phyloP scores from a whole-genome alignment of 148 eudicot species.

The Nepenthes gracilis region DNA sequence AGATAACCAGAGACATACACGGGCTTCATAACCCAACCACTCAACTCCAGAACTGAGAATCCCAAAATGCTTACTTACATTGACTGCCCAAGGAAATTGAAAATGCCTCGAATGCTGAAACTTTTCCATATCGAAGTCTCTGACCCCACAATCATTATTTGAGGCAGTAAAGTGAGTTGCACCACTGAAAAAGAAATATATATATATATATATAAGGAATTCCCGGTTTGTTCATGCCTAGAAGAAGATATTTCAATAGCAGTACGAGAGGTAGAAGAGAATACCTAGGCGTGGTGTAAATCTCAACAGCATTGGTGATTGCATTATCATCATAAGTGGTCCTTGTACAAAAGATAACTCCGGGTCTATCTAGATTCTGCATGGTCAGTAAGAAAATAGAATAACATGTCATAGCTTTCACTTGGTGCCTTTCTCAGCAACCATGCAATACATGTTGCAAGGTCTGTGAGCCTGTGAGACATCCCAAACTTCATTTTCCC shows the following conservation, averaged over 20 bases:
- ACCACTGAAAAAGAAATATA: constrained; percentile 31
- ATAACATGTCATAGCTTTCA: not conserved
- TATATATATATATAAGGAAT: not conserved
- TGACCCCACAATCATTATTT: constrained; percentile 74
- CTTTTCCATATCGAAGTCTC: constrained; percentile 78
- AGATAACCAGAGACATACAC: no score
- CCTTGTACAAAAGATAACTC: constrained; percentile 67
- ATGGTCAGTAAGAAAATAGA: constrained; percentile 5
- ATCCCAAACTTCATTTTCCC: no score
- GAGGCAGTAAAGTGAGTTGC: constrained; percentile 74
- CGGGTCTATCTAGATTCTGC: constrained; percentile 69
- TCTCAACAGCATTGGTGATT: constrained; percentile 74
- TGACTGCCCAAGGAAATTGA: constrained; percentile 73
- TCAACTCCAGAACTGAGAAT: no score
- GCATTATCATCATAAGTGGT: constrained; percentile 86
- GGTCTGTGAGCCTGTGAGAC: not conserved
- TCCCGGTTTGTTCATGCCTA: not conserved
- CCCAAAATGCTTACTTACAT: constrained; percentile 25
- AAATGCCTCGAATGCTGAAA: constrained; percentile 58
- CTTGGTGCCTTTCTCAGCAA: not conserved
- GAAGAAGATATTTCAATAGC: not conserved
- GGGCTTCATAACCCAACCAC: no score
- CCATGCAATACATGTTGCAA: not conserved
- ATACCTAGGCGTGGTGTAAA: constrained; percentile 55
- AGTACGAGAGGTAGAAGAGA: constrained; percentile 6